Evolutionary conservation across 768 basidiomycete species (phyloP).

Genomic region (Leucosporidium creatinivorum): DNA sequence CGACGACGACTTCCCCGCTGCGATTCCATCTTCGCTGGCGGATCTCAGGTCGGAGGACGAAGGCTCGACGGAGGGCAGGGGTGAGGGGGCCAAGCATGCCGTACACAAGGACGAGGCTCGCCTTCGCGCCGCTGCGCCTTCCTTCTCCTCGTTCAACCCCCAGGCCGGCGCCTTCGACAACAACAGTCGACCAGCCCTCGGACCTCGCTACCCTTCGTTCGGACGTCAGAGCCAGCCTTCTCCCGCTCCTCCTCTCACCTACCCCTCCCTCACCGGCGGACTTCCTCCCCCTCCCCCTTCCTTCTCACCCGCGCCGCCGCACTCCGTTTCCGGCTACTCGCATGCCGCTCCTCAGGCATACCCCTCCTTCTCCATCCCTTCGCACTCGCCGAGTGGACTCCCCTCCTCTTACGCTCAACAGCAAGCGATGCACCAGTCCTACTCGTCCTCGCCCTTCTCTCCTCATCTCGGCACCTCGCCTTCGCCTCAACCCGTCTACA

Average conservation of each 20-base stretch:
- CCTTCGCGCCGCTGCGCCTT: slow-evolving; percentile 22
- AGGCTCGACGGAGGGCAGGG: slow-evolving; percentile 37
- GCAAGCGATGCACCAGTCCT: neutral
- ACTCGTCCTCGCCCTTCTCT: neutral
- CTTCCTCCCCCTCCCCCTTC: neutral
- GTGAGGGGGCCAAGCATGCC: neutral
- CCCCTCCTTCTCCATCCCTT: slow-evolving; percentile 3
- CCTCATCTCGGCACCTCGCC: slow-evolving; percentile 1
- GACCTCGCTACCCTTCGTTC: neutral
- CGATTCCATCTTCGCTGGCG: slow-evolving; percentile 67
- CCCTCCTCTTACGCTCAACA: slow-evolving; percentile 10
- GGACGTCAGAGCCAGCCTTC: slow-evolving; percentile 1
- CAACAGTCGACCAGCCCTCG: neutral
- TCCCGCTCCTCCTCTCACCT: slow-evolving; percentile 1
- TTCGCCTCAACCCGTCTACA: neutral
- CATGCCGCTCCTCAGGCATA: slow-evolving; percentile 4
- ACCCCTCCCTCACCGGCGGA: neutral
- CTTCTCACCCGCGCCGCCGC: neutral
- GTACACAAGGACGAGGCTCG: slow-evolving; percentile 21
- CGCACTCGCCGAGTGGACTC: neutral
- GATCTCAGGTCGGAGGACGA: slow-evolving; percentile 83
- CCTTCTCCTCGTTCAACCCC: slow-evolving; percentile 24
- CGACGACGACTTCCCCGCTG: slow-evolving; percentile 55
- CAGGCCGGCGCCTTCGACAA: neutral
- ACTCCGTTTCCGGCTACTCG: neutral